Evolutionary conservation across 2,329 filamentous ascomycete species (phyloP).

Genomic region (Pseudocercospora crystallina): DNA sequence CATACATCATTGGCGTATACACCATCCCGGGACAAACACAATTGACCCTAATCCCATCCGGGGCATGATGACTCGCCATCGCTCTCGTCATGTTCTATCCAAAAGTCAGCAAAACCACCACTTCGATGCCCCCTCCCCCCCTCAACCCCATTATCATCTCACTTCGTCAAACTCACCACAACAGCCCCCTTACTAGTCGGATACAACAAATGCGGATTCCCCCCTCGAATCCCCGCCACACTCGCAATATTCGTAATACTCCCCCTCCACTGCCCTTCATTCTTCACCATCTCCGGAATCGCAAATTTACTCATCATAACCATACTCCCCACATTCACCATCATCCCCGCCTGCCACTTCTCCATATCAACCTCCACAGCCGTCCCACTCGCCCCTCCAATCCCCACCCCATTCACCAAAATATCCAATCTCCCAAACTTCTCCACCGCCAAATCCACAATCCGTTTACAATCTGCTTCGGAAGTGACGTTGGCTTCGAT

Average conservation of each 20-base stretch:
- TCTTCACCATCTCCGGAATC: conserved; percentile 60
- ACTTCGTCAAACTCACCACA: conserved; percentile 36
- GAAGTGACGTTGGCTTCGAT: conserved; percentile 57
- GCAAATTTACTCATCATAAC: conserved; percentile 62
- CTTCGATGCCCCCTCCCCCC: no score
- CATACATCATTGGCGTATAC: conserved; percentile 58
- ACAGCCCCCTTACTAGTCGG: conserved; percentile 56
- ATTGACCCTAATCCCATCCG: conserved; percentile 54
- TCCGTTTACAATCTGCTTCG: conserved; percentile 51
- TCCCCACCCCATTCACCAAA: conserved; percentile 64
- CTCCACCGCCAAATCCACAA: conserved; percentile 43
- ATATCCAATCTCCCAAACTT: conserved; percentile 61
- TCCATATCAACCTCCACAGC: conserved; percentile 61
- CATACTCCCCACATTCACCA: conserved; percentile 66
- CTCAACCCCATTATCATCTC: background rate
- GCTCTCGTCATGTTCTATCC: conserved; percentile 53
- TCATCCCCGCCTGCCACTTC: conserved; percentile 57
- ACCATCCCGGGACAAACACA: conserved; percentile 57
- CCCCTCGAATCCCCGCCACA: conserved; percentile 58
- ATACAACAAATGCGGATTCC: conserved; percentile 55
- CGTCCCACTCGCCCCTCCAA: conserved; percentile 59
- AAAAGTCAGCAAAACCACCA: background rate
- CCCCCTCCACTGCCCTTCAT: conserved; percentile 50
- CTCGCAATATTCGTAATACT: conserved; percentile 63
- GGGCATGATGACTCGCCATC: conserved; percentile 56